These are phyloP conservation scores for Lycium barbarum DNA, from an alignment of 257 asterid species.

Conservation along the genomic window DNA sequence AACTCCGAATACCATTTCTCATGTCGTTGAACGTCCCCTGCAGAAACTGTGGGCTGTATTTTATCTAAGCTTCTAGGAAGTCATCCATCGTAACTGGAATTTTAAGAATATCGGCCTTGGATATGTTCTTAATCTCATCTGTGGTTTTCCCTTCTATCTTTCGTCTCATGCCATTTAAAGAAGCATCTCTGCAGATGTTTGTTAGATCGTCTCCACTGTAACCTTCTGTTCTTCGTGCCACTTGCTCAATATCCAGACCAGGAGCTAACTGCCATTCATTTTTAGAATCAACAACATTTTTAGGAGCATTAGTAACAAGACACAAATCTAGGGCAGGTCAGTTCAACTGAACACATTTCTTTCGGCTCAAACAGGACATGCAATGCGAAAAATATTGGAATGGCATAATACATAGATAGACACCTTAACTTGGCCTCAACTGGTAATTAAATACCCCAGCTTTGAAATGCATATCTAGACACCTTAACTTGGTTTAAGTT, in stretches of 20 bases:
- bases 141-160: slow-evolving; percentile 79
- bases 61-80: slow-evolving; percentile 77
- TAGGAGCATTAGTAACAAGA: background rate
- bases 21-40: slow-evolving; percentile 28
- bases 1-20: background rate
- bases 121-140: slow-evolving; percentile 80
- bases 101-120: slow-evolving; percentile 77
- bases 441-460: no score
- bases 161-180: slow-evolving; percentile 86
- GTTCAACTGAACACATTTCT: background rate
- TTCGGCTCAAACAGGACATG: no score
- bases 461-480: no score
- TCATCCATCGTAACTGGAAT: slow-evolving; percentile 57
- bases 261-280: slow-evolving; percentile 64
- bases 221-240: slow-evolving; percentile 88
- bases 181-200: slow-evolving; percentile 89
- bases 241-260: slow-evolving; percentile 84
- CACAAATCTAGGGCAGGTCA: background rate
- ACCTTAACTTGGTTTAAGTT: no score
- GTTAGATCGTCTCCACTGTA: slow-evolving; percentile 95
- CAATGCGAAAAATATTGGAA: no score
- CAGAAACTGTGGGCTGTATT: slow-evolving; percentile 93
- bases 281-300: background rate
- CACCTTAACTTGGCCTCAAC: no score
- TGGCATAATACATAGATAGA: no score